Evolutionary conservation across 2,329 filamentous ascomycete species (phyloP).

Genomic region (Monilinia fructigena): DNA sequence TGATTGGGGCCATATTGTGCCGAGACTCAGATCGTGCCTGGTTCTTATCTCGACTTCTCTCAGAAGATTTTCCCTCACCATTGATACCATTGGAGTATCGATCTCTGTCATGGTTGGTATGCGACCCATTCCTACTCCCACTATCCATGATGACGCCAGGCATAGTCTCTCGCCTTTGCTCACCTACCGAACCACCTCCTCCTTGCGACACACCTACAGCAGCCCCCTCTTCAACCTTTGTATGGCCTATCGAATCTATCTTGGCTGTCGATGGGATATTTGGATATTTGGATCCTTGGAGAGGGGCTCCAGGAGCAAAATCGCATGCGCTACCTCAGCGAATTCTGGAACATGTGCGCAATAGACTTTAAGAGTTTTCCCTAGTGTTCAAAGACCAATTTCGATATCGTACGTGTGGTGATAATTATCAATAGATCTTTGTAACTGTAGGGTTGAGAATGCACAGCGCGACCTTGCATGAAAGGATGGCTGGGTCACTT

Average conservation of each 20-base stretch:
- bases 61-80: conserved; percentile 40
- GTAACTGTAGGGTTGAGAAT: conserved; percentile 28
- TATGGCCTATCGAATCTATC: conserved; percentile 40
- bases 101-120: conserved; percentile 57
- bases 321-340: conserved; percentile 37
- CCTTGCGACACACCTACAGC: conserved; percentile 35
- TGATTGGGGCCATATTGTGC: conserved; percentile 36
- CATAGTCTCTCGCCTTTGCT: conserved; percentile 43
- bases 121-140: conserved; percentile 53
- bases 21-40: conserved; percentile 35
- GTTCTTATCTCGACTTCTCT: conserved; percentile 42
- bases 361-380: conserved; percentile 24
- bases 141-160: conserved; percentile 57
- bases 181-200: conserved; percentile 33
- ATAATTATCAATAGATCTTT: conserved; percentile 25
- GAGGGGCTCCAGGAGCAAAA: conserved; percentile 30
- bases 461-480: conserved; percentile 37
- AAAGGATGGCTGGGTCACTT: conserved; percentile 31
- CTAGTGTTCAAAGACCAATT: conserved; percentile 9
- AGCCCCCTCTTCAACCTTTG: conserved; percentile 34
- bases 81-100: conserved; percentile 47
- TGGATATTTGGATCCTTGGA: conserved; percentile 19
- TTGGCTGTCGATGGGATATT: conserved; percentile 35
- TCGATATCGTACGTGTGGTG: conserved; percentile 9
- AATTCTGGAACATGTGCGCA: conserved; percentile 37